phyloP scores from a whole-genome alignment of 106 monocot genomes.

The Gastrodia elata region DNA sequence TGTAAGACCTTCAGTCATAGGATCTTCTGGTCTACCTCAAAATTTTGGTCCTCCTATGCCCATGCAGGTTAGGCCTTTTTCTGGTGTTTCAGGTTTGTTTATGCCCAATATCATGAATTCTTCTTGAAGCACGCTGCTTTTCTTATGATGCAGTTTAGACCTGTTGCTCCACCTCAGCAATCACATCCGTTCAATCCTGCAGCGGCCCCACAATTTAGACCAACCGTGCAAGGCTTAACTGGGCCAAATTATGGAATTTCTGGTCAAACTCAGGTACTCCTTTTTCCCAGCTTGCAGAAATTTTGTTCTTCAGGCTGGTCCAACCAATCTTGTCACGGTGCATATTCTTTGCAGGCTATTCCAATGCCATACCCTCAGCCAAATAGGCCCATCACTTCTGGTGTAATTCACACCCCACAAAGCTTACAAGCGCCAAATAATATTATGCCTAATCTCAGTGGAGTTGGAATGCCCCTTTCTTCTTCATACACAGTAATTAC shows the following conservation, averaged over 20 bases:
- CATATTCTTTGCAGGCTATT: constrained; percentile 35
- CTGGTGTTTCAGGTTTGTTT: not conserved
- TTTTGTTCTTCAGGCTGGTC: constrained; percentile 29
- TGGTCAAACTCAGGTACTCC: constrained; percentile 31
- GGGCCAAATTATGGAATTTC: constrained; percentile 35
- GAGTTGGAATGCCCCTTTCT: constrained; percentile 40
- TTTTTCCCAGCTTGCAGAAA: constrained; percentile 36
- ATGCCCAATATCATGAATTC: not conserved
- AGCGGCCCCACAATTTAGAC: constrained; percentile 43
- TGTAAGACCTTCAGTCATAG: constrained; percentile 30
- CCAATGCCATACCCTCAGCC: constrained; percentile 49
- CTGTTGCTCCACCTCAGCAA: constrained; percentile 45
- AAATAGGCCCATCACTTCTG: constrained; percentile 34
- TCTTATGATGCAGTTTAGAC: constrained; percentile 57
- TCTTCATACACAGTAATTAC: constrained; percentile 70
- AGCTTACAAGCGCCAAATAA: constrained; percentile 21
- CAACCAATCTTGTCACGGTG: constrained; percentile 37
- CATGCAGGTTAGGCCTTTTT: constrained; percentile 43
- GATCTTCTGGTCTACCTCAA: constrained; percentile 41
- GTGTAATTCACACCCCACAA: constrained; percentile 43
- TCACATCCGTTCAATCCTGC: constrained; percentile 51
- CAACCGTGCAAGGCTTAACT: constrained; percentile 41
- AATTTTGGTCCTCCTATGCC: constrained; percentile 45
- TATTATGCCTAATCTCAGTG: constrained; percentile 33
- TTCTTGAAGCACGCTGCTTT: not conserved